Conservation (phyloP, 2,329 filamentous ascomycete species). For the Lasiodiplodia sp. region DNA sequence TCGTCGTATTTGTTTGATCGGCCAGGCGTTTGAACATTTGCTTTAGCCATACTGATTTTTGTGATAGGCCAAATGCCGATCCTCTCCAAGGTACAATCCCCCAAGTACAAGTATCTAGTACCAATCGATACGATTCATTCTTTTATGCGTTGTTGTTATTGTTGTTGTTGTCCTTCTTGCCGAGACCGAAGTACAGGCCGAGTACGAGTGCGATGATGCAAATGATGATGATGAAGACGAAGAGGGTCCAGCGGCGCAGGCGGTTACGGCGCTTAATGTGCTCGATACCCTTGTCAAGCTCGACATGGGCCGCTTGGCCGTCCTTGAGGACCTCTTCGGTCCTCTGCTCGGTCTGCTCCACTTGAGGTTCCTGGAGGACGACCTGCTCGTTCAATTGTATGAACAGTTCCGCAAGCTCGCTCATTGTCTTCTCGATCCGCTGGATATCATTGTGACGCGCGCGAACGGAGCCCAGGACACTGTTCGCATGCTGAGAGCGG, state of each 20-base stretch:
- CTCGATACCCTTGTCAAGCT: constrained; percentile 73
- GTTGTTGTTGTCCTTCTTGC: constrained; percentile 31
- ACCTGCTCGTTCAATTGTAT: constrained; percentile 77
- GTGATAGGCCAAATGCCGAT: not conserved
- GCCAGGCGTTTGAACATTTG: not conserved
- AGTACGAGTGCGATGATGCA: constrained; percentile 58
- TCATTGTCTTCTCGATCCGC: constrained; percentile 77
- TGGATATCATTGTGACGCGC: constrained; percentile 85
- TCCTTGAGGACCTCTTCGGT: constrained; percentile 71
- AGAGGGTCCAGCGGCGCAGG: constrained; percentile 82
- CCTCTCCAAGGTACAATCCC: not conserved
- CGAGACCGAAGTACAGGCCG: constrained; percentile 57
- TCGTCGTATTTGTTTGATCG: constrained; percentile 3
- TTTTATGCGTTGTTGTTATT: not conserved
- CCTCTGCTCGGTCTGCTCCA: constrained; percentile 69
- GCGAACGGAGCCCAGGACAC: constrained; percentile 78
- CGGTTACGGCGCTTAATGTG: constrained; percentile 72
- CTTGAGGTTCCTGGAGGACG: constrained; percentile 72
- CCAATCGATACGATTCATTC: not conserved
- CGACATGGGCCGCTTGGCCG: constrained; percentile 71
- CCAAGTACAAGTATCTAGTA: not conserved
- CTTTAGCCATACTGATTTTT: not conserved
- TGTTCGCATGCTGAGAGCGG: constrained; percentile 74
- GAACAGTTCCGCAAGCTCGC: constrained; percentile 74
- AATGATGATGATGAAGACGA: constrained; percentile 60